Evolutionary conservation across 371 early-diverging fungal genomes (phyloP).

Genomic region (Dipsacomyces acuminosporus): DNA sequence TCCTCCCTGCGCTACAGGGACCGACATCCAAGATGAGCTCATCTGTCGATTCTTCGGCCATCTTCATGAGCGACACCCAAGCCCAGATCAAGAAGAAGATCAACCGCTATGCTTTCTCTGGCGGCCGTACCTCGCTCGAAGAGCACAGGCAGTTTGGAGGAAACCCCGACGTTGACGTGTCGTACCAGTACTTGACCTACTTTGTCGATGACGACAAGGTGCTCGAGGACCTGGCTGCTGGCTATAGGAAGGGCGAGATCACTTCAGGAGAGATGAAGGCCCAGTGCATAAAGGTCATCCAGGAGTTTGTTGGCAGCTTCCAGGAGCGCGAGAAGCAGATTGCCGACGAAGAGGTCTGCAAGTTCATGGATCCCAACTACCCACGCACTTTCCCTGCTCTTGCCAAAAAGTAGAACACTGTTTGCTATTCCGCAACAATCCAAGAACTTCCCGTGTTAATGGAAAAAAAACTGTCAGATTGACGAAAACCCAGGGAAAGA

Average conservation of each 20-base stretch:
- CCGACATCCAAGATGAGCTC: constrained; percentile 99
- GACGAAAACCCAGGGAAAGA: neutral
- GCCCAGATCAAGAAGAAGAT: constrained; percentile 98
- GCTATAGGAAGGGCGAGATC: constrained; percentile 87
- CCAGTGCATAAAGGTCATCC: constrained; percentile 85
- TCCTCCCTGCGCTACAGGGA: constrained; percentile 98
- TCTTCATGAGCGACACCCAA: constrained; percentile 94
- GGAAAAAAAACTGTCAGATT: too few species aligned
- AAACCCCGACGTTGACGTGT: constrained; percentile 95
- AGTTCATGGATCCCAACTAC: constrained; percentile 59
- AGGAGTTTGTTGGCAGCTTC: constrained; percentile 80
- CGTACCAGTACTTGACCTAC: constrained; percentile 96
- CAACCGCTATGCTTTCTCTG: constrained; percentile 96
- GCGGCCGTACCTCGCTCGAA: constrained; percentile 92
- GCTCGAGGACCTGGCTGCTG: constrained; percentile 64
- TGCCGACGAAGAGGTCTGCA: constrained; percentile 59
- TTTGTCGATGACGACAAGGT: constrained; percentile 97
- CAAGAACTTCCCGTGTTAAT: too few species aligned
- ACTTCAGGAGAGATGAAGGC: constrained; percentile 92
- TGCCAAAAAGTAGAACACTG: constrained; percentile 17
- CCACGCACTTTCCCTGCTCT: constrained; percentile 39
- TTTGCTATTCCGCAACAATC: too few species aligned
- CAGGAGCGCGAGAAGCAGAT: constrained; percentile 70
- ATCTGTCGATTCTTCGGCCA: constrained; percentile 85
- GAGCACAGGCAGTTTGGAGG: constrained; percentile 90